Evolutionary conservation across 148 eudicot genomes (phyloP).

Genomic region (Vaccinium corymbosum): DNA sequence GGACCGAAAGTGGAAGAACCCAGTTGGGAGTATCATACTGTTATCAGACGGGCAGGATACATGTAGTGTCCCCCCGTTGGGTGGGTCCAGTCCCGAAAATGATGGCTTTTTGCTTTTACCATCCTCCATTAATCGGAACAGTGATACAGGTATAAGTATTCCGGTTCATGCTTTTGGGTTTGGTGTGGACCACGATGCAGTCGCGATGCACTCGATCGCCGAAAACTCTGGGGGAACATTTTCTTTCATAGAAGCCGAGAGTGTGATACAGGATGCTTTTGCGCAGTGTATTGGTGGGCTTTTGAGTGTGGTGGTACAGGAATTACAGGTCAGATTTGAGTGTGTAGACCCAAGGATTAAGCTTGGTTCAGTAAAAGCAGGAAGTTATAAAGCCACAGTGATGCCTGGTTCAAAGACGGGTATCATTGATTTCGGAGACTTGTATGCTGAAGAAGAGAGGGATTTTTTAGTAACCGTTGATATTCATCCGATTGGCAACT

Average conservation of each 20-base stretch:
- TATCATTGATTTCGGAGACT: slow-evolving; percentile 24
- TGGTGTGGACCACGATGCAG: slow-evolving; percentile 34
- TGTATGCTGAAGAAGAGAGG: slow-evolving; percentile 34
- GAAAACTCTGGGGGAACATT: slow-evolving; percentile 29
- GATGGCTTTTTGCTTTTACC: slow-evolving; percentile 19
- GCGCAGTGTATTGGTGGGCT: slow-evolving; percentile 39
- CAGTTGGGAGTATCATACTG: slow-evolving; percentile 15
- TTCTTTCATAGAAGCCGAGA: slow-evolving; percentile 29
- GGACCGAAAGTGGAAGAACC: slow-evolving; percentile 18
- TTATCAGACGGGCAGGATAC: slow-evolving; percentile 25
- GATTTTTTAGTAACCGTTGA: slow-evolving; percentile 27
- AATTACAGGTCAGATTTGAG: slow-evolving; percentile 20
- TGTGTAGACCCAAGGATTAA: slow-evolving; percentile 16
- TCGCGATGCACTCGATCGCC: slow-evolving; percentile 28
- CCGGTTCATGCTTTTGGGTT: slow-evolving; percentile 36
- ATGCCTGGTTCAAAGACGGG: slow-evolving; percentile 16
- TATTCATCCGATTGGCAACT: slow-evolving; percentile 13
- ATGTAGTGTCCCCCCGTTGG: background rate
- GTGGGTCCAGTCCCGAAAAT: background rate
- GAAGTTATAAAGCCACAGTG: slow-evolving; percentile 23
- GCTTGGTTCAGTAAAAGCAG: slow-evolving; percentile 25
- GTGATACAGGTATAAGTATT: slow-evolving; percentile 4
- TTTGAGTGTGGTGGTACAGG: slow-evolving; percentile 29
- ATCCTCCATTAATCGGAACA: slow-evolving; percentile 15
- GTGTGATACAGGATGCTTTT: slow-evolving; percentile 33